Evolutionary conservation across 2,329 filamentous ascomycete species (phyloP).

Genomic region (Coccinonectria pachysandricola): DNA sequence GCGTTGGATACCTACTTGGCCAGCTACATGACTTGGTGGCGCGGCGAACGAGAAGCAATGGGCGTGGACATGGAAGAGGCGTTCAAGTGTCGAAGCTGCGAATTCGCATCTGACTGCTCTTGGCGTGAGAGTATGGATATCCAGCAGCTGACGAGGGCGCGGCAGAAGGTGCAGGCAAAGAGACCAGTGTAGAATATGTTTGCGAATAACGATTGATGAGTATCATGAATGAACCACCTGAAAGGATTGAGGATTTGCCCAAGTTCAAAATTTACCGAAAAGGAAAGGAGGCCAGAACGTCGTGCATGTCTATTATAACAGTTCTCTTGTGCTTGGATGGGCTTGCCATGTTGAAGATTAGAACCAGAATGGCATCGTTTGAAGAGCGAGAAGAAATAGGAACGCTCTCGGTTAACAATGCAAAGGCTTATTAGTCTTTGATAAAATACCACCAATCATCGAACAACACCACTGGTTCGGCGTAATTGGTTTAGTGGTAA

Average conservation of each 20-base stretch:
- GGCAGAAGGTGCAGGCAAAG: conserved; percentile 13
- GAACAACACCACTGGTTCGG: no score
- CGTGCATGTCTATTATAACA: no score
- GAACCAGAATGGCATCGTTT: no score
- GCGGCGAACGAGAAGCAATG: conserved; percentile 57
- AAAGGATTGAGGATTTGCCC: conserved; percentile 6
- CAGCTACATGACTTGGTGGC: conserved; percentile 79
- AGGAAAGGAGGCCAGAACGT: no score
- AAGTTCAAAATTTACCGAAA: no score
- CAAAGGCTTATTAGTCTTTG: no score
- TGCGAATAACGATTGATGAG: conserved; percentile 4
- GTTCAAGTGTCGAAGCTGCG: conserved; percentile 78
- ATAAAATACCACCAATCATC: no score
- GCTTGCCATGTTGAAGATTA: no score
- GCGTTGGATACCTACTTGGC: conserved; percentile 56
- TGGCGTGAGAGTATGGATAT: conserved; percentile 67
- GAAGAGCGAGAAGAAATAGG: no score
- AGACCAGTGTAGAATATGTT: conserved; percentile 5
- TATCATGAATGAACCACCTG: conserved; percentile 9
- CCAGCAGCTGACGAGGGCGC: conserved; percentile 29
- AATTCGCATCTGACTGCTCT: conserved; percentile 67
- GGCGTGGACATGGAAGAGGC: conserved; percentile 78
- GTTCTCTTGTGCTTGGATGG: no score
- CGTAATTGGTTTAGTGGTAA: no score
- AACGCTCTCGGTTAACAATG: no score